phyloP scores from a whole-genome alignment of 1,139 yeast species.

The Diutina scorzettiae region DNA sequence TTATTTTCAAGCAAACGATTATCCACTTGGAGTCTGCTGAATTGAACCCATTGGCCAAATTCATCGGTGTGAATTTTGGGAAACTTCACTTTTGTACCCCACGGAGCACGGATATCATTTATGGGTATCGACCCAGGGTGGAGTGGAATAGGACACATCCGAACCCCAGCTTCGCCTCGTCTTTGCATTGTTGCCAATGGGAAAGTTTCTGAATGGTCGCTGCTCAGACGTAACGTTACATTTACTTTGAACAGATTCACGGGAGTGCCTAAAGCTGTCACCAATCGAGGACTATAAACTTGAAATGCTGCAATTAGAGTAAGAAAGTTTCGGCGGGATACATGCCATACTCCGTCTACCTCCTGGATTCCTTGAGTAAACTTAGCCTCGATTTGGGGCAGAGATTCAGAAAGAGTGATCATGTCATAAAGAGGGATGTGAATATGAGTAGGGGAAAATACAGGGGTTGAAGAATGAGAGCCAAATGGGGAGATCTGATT shows the following conservation, averaged over 20 bases:
- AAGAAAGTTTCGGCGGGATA: background rate
- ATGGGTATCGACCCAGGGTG: no score
- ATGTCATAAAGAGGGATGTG: no score
- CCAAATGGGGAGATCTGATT: no score
- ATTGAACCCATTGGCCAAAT: background rate
- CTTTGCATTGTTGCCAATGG: background rate
- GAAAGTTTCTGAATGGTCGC: background rate
- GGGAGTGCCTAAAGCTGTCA: background rate
- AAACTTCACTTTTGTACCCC: background rate
- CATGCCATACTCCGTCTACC: background rate
- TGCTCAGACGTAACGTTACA: background rate
- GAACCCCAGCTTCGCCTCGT: no score
- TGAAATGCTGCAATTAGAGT: background rate
- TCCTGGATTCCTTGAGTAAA: background rate
- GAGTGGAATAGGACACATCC: no score
- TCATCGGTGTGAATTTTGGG: no score
- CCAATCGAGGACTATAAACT: background rate
- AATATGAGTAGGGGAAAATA: no score
- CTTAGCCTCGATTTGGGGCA: background rate
- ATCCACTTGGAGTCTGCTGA: background rate
- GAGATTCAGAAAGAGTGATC: no score
- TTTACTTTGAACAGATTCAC: background rate
- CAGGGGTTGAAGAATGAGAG: no score
- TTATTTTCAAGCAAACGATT: no score
- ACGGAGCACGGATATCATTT: no score